Evolutionary conservation across 2,329 filamentous ascomycete genomes (phyloP).

Genomic region (Trichoderma brevicompactum): DNA sequence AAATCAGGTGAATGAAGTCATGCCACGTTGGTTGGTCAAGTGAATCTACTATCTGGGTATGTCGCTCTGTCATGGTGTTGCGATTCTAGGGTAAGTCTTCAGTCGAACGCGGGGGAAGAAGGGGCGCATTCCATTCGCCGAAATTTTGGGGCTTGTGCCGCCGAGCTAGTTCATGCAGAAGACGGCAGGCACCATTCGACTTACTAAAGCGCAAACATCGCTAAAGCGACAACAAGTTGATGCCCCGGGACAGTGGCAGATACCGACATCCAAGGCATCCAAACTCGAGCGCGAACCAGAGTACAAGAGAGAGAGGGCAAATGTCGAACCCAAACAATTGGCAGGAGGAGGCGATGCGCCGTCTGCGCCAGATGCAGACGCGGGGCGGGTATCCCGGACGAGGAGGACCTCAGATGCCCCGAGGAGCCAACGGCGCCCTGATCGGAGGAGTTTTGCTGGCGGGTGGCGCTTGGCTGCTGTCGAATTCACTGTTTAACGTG

Average conservation of each 20-base stretch:
- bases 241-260: constrained; percentile 19
- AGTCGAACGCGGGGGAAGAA: constrained; percentile 16
- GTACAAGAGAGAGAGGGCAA: constrained; percentile 17
- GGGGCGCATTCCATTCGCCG: constrained; percentile 13
- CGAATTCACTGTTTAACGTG: constrained; percentile 75
- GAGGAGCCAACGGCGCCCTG: constrained; percentile 47
- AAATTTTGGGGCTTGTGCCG: constrained; percentile 17
- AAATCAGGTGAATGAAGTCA: not conserved
- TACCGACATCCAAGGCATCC: not conserved
- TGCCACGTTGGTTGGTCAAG: too few relatives aligned
- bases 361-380: constrained; percentile 54
- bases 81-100: constrained; percentile 5
- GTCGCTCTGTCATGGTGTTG: too few relatives aligned
- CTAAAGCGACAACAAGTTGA: constrained; percentile 11
- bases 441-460: constrained; percentile 50
- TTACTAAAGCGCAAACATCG: constrained; percentile 21
- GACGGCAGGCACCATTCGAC: constrained; percentile 6
- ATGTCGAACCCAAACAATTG: constrained; percentile 48
- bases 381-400: constrained; percentile 49
- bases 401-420: constrained; percentile 49
- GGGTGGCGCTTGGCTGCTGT: constrained; percentile 56
- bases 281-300: constrained; percentile 2
- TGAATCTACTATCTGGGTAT: too few relatives aligned
- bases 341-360: constrained; percentile 57
- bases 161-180: constrained; percentile 16